Conservation (phyloP, 2,329 filamentous ascomycete genomes). For the Epichloe gansuensis region DNA sequence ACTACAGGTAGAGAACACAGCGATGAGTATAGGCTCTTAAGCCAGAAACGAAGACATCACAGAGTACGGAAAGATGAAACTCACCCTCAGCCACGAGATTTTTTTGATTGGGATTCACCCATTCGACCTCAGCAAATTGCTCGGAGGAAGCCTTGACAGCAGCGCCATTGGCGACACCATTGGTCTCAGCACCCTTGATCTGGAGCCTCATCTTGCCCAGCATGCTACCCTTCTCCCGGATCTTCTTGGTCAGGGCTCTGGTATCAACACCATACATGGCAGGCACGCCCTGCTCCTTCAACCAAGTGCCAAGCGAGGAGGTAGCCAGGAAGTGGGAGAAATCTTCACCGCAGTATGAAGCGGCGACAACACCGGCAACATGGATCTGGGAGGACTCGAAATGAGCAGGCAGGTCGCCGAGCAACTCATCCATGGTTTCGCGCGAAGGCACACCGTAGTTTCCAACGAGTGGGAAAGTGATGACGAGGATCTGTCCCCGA, state of each 20-base stretch:
- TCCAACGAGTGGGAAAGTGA: slow-evolving; percentile 89
- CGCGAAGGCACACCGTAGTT: slow-evolving; percentile 90
- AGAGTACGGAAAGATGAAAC: slow-evolving; percentile 20
- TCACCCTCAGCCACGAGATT: slow-evolving; percentile 93
- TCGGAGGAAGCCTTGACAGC: slow-evolving; percentile 16
- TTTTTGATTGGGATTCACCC: slow-evolving; percentile 82
- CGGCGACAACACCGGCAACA: slow-evolving; percentile 79
- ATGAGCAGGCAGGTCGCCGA: slow-evolving; percentile 76
- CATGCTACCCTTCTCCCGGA: slow-evolving; percentile 91
- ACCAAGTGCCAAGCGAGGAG: slow-evolving; percentile 85
- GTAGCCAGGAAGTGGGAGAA: slow-evolving; percentile 88
- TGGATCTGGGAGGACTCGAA: slow-evolving; percentile 92
- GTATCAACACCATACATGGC: slow-evolving; percentile 95
- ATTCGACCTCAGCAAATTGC: slow-evolving; percentile 68
- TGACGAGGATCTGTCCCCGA: slow-evolving; percentile 85
- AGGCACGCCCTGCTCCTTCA: slow-evolving; percentile 89
- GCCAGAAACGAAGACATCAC: slow-evolving; percentile 6
- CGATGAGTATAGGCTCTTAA: slow-evolving; percentile 23
- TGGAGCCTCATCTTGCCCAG: slow-evolving; percentile 77
- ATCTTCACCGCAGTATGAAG: slow-evolving; percentile 86
- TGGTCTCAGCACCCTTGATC: slow-evolving; percentile 29
- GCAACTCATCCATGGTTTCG: slow-evolving; percentile 70
- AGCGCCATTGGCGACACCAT: slow-evolving; percentile 27
- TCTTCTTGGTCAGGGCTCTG: slow-evolving; percentile 82
- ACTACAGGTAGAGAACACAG: slow-evolving; percentile 41